phyloP scores from a whole-genome alignment of 148 eudicot species.

The Rhododendron simsii region DNA sequence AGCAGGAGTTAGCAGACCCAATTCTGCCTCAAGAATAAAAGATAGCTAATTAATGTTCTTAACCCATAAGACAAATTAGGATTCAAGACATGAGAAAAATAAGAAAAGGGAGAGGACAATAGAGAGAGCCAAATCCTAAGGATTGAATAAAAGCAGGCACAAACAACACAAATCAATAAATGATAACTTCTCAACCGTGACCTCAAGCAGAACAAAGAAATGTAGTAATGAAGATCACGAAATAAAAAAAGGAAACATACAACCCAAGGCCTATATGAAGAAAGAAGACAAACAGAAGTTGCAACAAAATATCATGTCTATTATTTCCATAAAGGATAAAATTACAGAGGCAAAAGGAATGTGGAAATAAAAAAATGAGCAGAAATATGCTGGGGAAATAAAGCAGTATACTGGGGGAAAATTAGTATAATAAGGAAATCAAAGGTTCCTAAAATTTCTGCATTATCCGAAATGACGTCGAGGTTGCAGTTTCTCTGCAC shows the following conservation, averaged over 20 bases:
- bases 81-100: background rate
- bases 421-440: background rate
- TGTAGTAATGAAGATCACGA: background rate
- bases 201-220: background rate
- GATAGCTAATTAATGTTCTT: background rate
- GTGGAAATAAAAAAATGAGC: background rate
- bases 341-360: background rate
- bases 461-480: background rate
- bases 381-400: background rate
- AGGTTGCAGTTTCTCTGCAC: slow-evolving; percentile 3
- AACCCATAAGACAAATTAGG: background rate
- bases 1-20: background rate
- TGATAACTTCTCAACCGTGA: background rate
- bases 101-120: background rate
- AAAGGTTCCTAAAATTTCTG: background rate
- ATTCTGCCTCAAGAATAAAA: background rate
- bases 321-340: background rate
- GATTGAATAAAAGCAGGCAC: background rate
- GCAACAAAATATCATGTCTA: background rate
- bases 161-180: background rate
- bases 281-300: background rate
- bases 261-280: background rate
- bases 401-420: background rate
- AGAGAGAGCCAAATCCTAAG: background rate
- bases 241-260: slow-evolving; percentile 2